Conservation (phyloP, 2,329 filamentous ascomycete genomes). For the Trichoderma semiorbis region DNA sequence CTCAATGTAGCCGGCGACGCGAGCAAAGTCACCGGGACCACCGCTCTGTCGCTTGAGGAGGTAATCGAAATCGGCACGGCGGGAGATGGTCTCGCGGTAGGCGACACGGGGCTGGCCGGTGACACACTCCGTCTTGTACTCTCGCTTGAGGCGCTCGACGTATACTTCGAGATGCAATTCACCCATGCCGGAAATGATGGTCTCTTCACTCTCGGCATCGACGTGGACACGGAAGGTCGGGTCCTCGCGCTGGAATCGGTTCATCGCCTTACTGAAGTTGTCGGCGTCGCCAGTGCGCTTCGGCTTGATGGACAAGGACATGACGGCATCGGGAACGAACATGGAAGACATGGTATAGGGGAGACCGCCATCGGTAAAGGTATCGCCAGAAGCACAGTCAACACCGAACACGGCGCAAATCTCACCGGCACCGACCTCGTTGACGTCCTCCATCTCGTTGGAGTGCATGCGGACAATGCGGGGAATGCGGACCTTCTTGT, state of each 20-base stretch:
- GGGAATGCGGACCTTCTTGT: conserved; percentile 95
- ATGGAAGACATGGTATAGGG: conserved; percentile 97
- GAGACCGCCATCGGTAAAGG: conserved; percentile 89
- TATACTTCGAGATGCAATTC: conserved; percentile 97
- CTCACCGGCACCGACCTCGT: conserved; percentile 89
- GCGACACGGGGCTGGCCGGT: conserved; percentile 97
- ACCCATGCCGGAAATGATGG: conserved; percentile 97
- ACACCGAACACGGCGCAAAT: conserved; percentile 98
- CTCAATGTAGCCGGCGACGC: conserved; percentile 88
- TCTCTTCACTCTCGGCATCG: conserved; percentile 89
- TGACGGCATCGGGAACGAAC: conserved; percentile 97
- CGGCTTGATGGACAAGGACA: conserved; percentile 94
- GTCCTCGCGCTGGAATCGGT: conserved; percentile 96
- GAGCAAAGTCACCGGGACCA: conserved; percentile 91
- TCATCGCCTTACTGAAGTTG: conserved; percentile 98
- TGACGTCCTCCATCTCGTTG: conserved; percentile 97
- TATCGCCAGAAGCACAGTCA: conserved; percentile 95
- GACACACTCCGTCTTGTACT: conserved; percentile 93
- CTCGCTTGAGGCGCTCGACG: conserved; percentile 90
- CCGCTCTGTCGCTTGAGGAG: conserved; percentile 93
- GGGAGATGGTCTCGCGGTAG: conserved; percentile 89
- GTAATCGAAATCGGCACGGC: conserved; percentile 82
- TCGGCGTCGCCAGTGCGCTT: conserved; percentile 88
- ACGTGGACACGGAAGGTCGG: conserved; percentile 95
- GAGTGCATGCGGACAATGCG: conserved; percentile 99